Evolutionary conservation across 176 grass and related monocot species (phyloP).

Genomic region (Microstegium vimineum): DNA sequence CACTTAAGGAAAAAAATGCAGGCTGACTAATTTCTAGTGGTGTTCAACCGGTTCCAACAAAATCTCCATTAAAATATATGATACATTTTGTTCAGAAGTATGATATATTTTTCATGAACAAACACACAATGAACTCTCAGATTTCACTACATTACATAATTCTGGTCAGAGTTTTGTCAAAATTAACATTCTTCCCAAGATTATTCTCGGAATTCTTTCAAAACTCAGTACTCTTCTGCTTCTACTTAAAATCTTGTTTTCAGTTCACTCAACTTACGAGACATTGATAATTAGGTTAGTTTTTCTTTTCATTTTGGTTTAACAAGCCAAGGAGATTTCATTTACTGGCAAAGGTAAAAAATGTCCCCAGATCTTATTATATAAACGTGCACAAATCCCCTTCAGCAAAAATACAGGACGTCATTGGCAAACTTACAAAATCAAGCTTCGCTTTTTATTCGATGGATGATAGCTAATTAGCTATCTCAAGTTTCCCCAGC

Average conservation of each 20-base stretch:
- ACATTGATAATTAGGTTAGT: background rate
- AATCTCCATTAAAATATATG: background rate
- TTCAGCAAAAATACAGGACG: background rate
- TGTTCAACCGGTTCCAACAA: background rate
- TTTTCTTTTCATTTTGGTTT: background rate
- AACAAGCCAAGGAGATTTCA: background rate
- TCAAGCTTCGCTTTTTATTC: slow-evolving; percentile 1
- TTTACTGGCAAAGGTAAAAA: background rate
- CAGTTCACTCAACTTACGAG: background rate
- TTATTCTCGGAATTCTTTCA: no score
- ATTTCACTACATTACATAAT: background rate
- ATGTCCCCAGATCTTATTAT: background rate
- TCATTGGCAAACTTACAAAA: background rate
- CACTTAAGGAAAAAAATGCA: background rate
- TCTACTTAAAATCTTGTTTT: background rate
- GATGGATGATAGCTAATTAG: background rate
- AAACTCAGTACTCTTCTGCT: background rate
- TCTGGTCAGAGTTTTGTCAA: background rate
- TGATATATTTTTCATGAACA: background rate
- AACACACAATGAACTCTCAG: background rate
- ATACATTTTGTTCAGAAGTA: background rate
- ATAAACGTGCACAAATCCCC: background rate
- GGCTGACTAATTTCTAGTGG: background rate
- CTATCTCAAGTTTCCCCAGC: slow-evolving; percentile 16
- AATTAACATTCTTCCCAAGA: background rate